These are phyloP conservation scores for Benincasa hispida DNA, from an alignment of 306 rosid genomes.

Conservation along the genomic window DNA sequence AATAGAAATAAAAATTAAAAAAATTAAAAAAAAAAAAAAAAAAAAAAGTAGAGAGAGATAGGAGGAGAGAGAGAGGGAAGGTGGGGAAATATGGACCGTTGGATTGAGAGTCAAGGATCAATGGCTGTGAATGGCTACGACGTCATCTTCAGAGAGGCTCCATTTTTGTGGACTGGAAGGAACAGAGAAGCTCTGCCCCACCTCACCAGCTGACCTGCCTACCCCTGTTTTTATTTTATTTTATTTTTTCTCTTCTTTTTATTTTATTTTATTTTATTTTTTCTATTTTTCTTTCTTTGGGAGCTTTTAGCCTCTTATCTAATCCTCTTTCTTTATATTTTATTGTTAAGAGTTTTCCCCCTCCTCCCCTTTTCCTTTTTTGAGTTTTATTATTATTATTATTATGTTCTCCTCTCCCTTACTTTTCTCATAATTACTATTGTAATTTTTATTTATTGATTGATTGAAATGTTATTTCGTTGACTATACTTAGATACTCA, in stretches of 20 bases:
- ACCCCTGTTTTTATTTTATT: background rate
- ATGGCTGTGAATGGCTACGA: conserved; percentile 23
- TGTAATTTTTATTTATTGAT: too few species aligned
- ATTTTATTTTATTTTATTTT: background rate
- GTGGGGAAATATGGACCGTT: conserved; percentile 19
- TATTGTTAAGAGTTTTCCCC: background rate
- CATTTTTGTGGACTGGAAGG: conserved; percentile 19
- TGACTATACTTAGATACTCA: too few species aligned
- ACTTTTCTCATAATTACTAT: too few species aligned
- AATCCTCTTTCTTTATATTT: background rate
- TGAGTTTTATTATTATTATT: background rate
- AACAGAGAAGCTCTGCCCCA: conserved; percentile 13
- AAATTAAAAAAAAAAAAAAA: background rate
- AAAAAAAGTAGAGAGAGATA: background rate
- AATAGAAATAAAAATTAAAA: conserved; percentile 4
- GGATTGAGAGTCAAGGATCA: conserved; percentile 19
- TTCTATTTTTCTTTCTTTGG: background rate
- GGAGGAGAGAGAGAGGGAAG: background rate
- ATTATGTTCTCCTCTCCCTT: too few species aligned
- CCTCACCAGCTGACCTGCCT: conserved; percentile 23
- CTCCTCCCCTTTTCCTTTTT: background rate
- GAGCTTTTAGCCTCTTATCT: conserved; percentile 1
- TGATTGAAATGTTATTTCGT: too few species aligned
- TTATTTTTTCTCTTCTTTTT: background rate
- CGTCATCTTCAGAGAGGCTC: conserved; percentile 29